A percentile compares a stretch with the other conserved stretches of the same genome.
phyloP scores from a whole-genome alignment of 768 basidiomycete genomes.

The Hysterangium stoloniferum region DNA sequence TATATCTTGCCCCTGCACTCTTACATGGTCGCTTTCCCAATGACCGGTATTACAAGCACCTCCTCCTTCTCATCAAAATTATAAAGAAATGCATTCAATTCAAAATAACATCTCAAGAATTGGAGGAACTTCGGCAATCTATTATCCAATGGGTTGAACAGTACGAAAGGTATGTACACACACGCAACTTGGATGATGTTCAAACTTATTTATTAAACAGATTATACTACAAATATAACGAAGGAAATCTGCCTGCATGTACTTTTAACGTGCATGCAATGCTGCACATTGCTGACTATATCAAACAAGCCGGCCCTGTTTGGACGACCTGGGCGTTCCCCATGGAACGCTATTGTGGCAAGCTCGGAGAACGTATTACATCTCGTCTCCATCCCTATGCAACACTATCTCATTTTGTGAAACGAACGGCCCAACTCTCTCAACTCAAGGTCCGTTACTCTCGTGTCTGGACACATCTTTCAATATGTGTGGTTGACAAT shows the following conservation, averaged over 20 bases:
- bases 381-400: conserved; percentile 3
- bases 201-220: background rate
- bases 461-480: conserved; percentile 10
- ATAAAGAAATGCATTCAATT: conserved; percentile 19
- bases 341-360: conserved; percentile 22
- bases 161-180: background rate
- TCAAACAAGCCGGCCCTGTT: background rate
- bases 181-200: background rate
- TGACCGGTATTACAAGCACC: conserved; percentile 19
- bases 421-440: conserved; percentile 17
- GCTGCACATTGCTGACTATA: background rate
- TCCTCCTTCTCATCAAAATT: conserved; percentile 18
- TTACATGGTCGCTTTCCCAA: conserved; percentile 16
- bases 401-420: background rate
- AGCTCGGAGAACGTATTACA: background rate
- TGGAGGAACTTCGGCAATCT: conserved; percentile 10
- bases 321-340: conserved; percentile 22
- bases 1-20: conserved; percentile 18
- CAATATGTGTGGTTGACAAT: background rate
- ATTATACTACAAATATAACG: conserved; percentile 4
- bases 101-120: conserved; percentile 12
- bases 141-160: conserved; percentile 17
- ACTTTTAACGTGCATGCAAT: background rate
- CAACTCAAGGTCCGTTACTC: conserved; percentile 22
- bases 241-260: background rate